Conservation (phyloP, 257 asterid species). For the Solanum appendiculatum region DNA sequence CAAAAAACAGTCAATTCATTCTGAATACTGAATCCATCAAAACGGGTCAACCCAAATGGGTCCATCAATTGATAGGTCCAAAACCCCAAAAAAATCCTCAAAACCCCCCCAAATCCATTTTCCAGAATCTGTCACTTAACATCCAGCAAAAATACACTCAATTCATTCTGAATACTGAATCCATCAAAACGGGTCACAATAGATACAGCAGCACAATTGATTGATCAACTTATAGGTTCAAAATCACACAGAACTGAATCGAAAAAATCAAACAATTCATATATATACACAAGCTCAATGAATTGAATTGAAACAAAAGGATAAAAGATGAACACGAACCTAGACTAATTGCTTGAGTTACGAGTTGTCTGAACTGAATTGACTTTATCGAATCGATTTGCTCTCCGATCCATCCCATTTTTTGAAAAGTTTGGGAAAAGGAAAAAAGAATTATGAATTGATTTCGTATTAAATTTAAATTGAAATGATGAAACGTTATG, state of each 20-base stretch:
- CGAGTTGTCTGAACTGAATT: constrained; percentile 66
- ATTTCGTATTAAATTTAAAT: background rate
- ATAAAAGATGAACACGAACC: constrained; percentile 27
- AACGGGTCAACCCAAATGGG: background rate
- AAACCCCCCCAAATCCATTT: background rate
- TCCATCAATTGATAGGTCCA: background rate
- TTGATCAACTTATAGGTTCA: background rate
- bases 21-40: background rate
- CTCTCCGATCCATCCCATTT: constrained; percentile 95
- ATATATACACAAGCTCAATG: background rate
- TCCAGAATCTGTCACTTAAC: background rate
- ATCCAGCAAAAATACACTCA: background rate
- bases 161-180: background rate
- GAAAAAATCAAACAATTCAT: background rate
- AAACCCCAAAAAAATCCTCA: background rate
- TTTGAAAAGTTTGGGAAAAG: too few relatives aligned
- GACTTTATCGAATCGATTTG: constrained; percentile 92
- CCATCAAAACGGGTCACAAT: background rate
- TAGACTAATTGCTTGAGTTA: constrained; percentile 79
- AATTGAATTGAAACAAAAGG: background rate
- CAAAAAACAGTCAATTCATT: background rate
- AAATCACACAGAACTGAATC: background rate
- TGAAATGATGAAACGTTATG: background rate
- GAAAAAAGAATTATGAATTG: rapidly evolving
- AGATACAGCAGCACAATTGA: background rate